Conservation (phyloP, 2,329 filamentous ascomycete genomes). For the Pseudogymnoascus sp. region DNA sequence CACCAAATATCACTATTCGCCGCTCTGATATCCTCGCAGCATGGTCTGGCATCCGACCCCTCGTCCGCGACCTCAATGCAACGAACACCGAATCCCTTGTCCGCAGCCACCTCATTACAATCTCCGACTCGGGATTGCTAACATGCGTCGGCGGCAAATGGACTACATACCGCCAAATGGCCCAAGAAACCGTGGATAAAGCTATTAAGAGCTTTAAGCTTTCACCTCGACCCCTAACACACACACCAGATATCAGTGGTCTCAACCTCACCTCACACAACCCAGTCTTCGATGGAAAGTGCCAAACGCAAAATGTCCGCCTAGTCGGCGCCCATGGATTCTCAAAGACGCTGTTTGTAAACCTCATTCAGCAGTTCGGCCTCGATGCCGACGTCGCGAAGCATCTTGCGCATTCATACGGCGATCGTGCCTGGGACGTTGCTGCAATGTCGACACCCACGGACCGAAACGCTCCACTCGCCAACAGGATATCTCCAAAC, state of each 20-base stretch:
- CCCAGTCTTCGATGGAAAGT: slow-evolving; percentile 60
- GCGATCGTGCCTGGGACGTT: slow-evolving; percentile 86
- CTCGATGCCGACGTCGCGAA: slow-evolving; percentile 87
- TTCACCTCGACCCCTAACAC: slow-evolving; percentile 44
- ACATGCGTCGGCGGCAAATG: slow-evolving; percentile 86
- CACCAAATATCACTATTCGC: slow-evolving; percentile 75
- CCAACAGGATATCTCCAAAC: slow-evolving; percentile 66
- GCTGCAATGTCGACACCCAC: slow-evolving; percentile 72
- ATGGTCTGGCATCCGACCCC: slow-evolving; percentile 79
- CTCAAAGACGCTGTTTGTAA: slow-evolving; percentile 88
- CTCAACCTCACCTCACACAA: slow-evolving; percentile 63
- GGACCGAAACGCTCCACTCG: slow-evolving; percentile 71
- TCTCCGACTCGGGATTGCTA: slow-evolving; percentile 69
- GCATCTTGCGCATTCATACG: slow-evolving; percentile 79
- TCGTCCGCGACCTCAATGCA: slow-evolving; percentile 79
- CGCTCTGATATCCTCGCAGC: slow-evolving; percentile 81
- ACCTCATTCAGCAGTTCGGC: slow-evolving; percentile 86
- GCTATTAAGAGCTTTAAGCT: slow-evolving; percentile 63
- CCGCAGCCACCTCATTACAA: slow-evolving; percentile 74
- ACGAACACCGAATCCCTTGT: slow-evolving; percentile 81
- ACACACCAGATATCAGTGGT: slow-evolving; percentile 59
- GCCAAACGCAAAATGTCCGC: slow-evolving; percentile 75
- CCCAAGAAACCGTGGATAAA: slow-evolving; percentile 78
- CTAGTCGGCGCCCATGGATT: slow-evolving; percentile 79
- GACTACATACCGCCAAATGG: slow-evolving; percentile 92